Evolutionary conservation across 805 yeast genomes (phyloP).

Genomic region (Candida coquimbonensis): DNA sequence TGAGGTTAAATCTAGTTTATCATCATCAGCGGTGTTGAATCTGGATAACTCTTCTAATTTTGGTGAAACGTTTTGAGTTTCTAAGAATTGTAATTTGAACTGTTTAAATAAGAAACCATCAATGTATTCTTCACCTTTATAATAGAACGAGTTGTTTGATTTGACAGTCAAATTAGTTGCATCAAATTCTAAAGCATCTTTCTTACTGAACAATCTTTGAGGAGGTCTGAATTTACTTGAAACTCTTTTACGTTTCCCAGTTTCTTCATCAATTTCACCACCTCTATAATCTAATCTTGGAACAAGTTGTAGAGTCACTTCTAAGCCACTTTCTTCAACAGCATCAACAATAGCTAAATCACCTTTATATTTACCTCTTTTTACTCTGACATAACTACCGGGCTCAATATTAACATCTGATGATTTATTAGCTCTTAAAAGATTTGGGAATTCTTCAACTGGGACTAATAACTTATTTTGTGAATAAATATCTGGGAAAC

Average conservation of each 20-base stretch:
- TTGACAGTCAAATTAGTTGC: constrained; percentile 64
- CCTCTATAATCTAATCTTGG: constrained; percentile 92
- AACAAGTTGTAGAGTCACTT: constrained; percentile 86
- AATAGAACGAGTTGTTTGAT: constrained; percentile 57
- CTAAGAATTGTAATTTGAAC: constrained; percentile 74
- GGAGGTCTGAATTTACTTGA: constrained; percentile 71
- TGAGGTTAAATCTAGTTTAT: constrained; percentile 78
- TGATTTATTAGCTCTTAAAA: constrained; percentile 82
- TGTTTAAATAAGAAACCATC: constrained; percentile 87
- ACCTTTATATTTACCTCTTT: constrained; percentile 86
- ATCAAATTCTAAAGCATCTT: constrained; percentile 83
- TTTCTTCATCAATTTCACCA: constrained; percentile 45
- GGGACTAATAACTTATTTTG: constrained; percentile 82
- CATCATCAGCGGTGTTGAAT: constrained; percentile 67
- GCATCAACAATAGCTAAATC: constrained; percentile 92
- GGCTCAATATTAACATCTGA: constrained; percentile 84
- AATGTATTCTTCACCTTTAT: constrained; percentile 80
- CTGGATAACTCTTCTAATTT: constrained; percentile 80
- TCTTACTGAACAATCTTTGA: constrained; percentile 79
- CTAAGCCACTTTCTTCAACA: constrained; percentile 89
- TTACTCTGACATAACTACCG: constrained; percentile 86
- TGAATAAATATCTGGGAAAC: constrained; percentile 79
- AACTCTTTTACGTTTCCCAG: constrained; percentile 42
- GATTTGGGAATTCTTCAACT: constrained; percentile 89
- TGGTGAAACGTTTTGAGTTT: constrained; percentile 79